Base-by-base conservation (phyloP, 1,284 basidiomycete species). In the Sphaerobolus stellatus region DNA sequence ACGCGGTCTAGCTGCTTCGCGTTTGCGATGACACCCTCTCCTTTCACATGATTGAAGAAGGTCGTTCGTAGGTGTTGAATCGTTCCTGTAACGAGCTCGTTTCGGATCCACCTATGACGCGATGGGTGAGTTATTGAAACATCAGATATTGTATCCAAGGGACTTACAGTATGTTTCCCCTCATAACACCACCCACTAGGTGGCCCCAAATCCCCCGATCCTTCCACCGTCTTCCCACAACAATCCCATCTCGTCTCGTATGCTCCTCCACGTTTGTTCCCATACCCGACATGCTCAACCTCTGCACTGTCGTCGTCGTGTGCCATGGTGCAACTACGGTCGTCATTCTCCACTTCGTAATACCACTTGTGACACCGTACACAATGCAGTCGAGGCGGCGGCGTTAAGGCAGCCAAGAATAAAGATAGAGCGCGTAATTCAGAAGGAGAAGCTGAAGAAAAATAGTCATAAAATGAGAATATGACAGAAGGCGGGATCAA, bases 131-230 rank as follows among this genome's bases (percentile, higher is more conserved):
- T 9, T 5, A 24, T 27, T 34, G 43, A 50, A 27, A 29, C 43
- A 41, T 20, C 30, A 11, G n/a, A 46, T 33, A 54, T 50, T 18
- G 20, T 30, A 49, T 47, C 56, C 41, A 41, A 57, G 55, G 40
- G 18, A 46, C 14, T 27, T 54, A 86, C 86, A 9, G 88, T 90
- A 64, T 90, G 88, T 64, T 77, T 79, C 4, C 88, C 88, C 67
- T 90, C 87, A 60, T 88, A 90, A 62, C 88, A 90, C 86, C 86
- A 90, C 1, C 88, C 88, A 64, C 90, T 87, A 2, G 88, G 88
- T 2, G 88, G 88, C 0, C 88, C 88, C 70, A 85, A 83, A 59
- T 87, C 84, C 0, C 88, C 88, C 59, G 86, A 82, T 1, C 88
- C 88, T 44, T 88, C 81, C 9, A 82, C 82, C 0, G 79, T 82